Base-by-base conservation (phyloP, 192 early-diverging fungal species). In the Coemansia sp. region DNA sequence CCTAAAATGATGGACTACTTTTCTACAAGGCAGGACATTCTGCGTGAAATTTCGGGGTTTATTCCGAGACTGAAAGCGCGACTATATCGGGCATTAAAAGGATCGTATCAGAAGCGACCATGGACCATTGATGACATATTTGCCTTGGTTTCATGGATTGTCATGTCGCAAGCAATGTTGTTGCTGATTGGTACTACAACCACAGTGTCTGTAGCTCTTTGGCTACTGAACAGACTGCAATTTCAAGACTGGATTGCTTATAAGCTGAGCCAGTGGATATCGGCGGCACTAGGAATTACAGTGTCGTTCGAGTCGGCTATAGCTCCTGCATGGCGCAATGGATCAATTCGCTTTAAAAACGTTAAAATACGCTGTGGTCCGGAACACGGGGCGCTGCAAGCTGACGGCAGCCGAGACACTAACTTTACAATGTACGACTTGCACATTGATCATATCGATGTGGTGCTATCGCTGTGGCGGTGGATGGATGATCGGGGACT, bases 371-470 rank as follows among this genome's bases (percentile, higher is more conserved):
- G 60, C n/a, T 71, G 69, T 38, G 79, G 79, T 0, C 72, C 79
- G 3, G 72, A 80, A 54, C 73, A 80, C 37, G 79, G 69, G 14
- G 43, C 14, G 14, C 3, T 40, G 21, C n/a, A 52, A 11, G 56
- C 26, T 7, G 43, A 60, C 17, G 56, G 66, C 23, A 34, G 40
- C 36, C 56, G 85, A 21, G 89, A 92, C 38, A 76, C 75, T 3
- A 93, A 93, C 69, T 95, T 90, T 75, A 90, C 91, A 20, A 87
- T 85, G 80, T 98, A 90, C 72, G 91, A 95, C 51, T 40, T 96
- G 26, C 85, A 81, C 11, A 82, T 94, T 28, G 81, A 91, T 44
- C 78, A 84, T 14, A 82, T 97, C 6, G 89, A 96, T 40, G 85
- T 95, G 6, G 85, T 89, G 5, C 67, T 98, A 12, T 89, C 85